These are phyloP conservation scores for Penicillium decumbens DNA, from an alignment of 2,329 filamentous ascomycete species.

Conservation along the genomic window DNA sequence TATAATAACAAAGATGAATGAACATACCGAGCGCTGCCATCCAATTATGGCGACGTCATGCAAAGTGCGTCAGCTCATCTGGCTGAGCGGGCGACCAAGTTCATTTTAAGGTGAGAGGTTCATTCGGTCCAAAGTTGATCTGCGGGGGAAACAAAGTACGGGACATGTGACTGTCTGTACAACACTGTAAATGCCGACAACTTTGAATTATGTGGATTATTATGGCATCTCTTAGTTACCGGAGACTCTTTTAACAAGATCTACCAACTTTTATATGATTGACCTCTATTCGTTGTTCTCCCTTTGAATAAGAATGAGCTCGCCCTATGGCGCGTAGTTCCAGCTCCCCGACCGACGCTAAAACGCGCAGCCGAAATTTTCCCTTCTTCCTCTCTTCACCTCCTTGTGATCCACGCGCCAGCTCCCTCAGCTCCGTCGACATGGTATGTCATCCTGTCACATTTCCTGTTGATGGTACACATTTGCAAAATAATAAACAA, in stretches of 20 bases:
- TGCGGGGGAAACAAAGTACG: conserved; percentile 17
- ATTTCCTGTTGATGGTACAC: neutral
- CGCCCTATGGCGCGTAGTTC: conserved; percentile 7
- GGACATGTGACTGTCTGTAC: conserved; percentile 22
- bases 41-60: conserved; percentile 39
- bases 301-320: neutral
- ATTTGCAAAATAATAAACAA: neutral
- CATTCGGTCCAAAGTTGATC: conserved; percentile 22
- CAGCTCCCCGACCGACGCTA: conserved; percentile 21
- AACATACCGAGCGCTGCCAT: conserved; percentile 50
- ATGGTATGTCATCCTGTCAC: conserved; percentile 23
- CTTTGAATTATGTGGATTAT: neutral
- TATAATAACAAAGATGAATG: conserved; percentile 4
- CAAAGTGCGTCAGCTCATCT: conserved; percentile 23
- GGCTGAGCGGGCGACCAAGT: conserved; percentile 28
- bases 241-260: neutral
- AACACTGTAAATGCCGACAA: neutral
- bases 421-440: conserved; percentile 14
- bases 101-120: conserved; percentile 13
- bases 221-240: neutral
- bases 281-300: neutral
- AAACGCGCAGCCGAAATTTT: conserved; percentile 27
- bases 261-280: neutral
- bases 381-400: conserved; percentile 22
- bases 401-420: conserved; percentile 17